Percentiles rank a stretch among this genome's conserved stretches.
Evolutionary conservation across 2,329 filamentous ascomycete species (phyloP).

Genomic region (Cadophora sp.): DNA sequence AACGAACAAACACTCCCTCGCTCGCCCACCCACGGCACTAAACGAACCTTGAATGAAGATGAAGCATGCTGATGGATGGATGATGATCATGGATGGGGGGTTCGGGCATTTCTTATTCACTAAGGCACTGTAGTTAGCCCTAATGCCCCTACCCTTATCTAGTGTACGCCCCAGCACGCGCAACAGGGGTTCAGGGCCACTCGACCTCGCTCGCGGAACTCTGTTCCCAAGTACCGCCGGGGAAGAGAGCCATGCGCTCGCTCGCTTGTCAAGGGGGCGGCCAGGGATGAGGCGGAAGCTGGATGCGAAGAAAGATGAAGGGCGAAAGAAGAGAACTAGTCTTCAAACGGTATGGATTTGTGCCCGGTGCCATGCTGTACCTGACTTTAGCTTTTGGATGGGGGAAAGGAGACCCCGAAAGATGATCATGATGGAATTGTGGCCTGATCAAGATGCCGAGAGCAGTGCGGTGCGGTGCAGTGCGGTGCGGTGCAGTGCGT

Average conservation of each 20-base stretch:
- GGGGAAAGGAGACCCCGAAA: background rate
- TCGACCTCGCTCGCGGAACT: constrained; percentile 33
- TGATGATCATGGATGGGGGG: constrained; percentile 17
- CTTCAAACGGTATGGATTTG: constrained; percentile 8
- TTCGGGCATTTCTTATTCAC: constrained; percentile 10
- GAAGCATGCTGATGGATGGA: background rate
- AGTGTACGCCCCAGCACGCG: background rate
- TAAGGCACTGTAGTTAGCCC: too few relatives aligned
- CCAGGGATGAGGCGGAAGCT: too few relatives aligned
- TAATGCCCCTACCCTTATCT: background rate
- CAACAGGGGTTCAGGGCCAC: background rate
- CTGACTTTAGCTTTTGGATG: constrained; percentile 7
- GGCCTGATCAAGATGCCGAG: background rate
- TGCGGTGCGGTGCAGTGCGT: too few relatives aligned
- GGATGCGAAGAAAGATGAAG: background rate
- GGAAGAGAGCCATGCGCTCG: constrained; percentile 25
- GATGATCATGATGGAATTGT: constrained; percentile 4
- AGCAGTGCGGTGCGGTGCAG: too few relatives aligned
- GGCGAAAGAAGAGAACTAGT: background rate
- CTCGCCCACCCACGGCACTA: background rate
- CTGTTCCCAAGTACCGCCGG: constrained; percentile 33
- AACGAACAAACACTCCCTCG: background rate
- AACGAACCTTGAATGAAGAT: background rate
- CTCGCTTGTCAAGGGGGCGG: background rate
- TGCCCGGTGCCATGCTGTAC: background rate